Evolutionary conservation across 2,329 filamentous ascomycete species (phyloP).

Genomic region (Aspergillus sclerotialis): DNA sequence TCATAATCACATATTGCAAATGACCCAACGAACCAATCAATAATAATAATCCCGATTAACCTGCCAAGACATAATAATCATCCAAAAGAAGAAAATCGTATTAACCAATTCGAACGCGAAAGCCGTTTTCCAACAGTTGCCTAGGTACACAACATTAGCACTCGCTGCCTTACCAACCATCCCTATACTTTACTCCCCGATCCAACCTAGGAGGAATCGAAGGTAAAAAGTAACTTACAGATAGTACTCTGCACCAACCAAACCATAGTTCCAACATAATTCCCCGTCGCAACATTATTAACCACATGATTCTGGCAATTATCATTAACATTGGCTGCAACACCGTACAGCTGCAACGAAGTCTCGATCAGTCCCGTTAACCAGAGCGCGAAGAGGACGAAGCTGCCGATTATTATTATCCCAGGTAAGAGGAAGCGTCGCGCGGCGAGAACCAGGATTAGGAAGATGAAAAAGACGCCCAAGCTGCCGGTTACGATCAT

Average conservation of each 20-base stretch:
- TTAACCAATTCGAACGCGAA: slow-evolving; percentile 60
- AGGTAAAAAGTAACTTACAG: slow-evolving; percentile 42
- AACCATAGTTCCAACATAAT: slow-evolving; percentile 50
- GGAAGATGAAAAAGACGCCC: slow-evolving; percentile 51
- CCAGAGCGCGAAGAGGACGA: slow-evolving; percentile 57
- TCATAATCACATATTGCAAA: no score
- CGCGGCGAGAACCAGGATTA: slow-evolving; percentile 51
- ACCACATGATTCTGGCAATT: slow-evolving; percentile 54
- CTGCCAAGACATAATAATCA: slow-evolving; percentile 57
- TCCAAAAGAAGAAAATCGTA: slow-evolving; percentile 58
- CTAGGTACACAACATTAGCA: slow-evolving; percentile 31
- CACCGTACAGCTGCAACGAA: slow-evolving; percentile 54
- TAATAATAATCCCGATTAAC: slow-evolving; percentile 36
- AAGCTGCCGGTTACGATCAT: slow-evolving; percentile 53
- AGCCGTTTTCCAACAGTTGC: slow-evolving; percentile 55
- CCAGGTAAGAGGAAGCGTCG: slow-evolving; percentile 52
- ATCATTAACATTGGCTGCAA: slow-evolving; percentile 49
- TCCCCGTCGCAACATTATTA: slow-evolving; percentile 38
- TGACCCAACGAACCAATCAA: no score
- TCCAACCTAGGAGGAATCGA: not conserved
- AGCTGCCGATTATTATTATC: slow-evolving; percentile 53
- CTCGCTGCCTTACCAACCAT: not conserved
- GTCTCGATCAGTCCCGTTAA: slow-evolving; percentile 58
- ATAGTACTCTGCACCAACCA: slow-evolving; percentile 58
- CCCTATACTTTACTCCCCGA: not conserved